A percentile compares a stretch with the other conserved stretches of the same genome.
phyloP scores from a whole-genome alignment of 2,329 filamentous ascomycete species.

The Calonectria pseudoreteaudii region DNA sequence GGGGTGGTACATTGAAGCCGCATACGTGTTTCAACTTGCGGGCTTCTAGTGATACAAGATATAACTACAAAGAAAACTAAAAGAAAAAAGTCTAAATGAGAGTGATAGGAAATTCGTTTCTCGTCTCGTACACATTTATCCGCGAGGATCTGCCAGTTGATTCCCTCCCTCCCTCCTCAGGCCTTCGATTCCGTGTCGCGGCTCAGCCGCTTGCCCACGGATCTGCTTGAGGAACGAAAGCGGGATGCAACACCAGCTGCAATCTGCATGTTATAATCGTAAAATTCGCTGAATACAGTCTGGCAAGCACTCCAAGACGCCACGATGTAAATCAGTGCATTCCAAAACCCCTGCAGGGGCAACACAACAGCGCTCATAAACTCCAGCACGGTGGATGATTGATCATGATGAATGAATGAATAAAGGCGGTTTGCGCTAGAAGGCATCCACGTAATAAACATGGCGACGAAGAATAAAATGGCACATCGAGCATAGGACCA shows the following conservation, averaged over 20 bases:
- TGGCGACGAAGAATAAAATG: constrained; percentile 73
- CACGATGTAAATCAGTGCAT: constrained; percentile 75
- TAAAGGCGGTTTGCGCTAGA: constrained; percentile 80
- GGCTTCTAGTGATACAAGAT: neutral
- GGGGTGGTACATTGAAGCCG: neutral
- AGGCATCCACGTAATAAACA: constrained; percentile 77
- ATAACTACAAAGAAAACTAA: neutral
- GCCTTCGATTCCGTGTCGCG: neutral
- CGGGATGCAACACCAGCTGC: neutral
- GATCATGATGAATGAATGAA: constrained; percentile 64
- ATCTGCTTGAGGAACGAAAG: neutral
- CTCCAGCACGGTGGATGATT: constrained; percentile 67
- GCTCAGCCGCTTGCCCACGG: neutral
- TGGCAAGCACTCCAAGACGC: constrained; percentile 63
- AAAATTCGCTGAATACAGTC: neutral
- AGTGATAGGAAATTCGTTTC: neutral
- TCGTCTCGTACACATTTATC: neutral
- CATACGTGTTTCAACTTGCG: neutral
- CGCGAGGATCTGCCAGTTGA: neutral
- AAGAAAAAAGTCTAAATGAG: no score
- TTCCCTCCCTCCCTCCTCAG: neutral
- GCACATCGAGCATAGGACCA: constrained; percentile 75
- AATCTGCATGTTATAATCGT: neutral
- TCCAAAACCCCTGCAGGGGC: constrained; percentile 84
- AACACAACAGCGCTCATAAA: constrained; percentile 77